These are phyloP conservation scores for Trametopsis cervina DNA, from an alignment of 768 basidiomycete species.

Conservation along the genomic window DNA sequence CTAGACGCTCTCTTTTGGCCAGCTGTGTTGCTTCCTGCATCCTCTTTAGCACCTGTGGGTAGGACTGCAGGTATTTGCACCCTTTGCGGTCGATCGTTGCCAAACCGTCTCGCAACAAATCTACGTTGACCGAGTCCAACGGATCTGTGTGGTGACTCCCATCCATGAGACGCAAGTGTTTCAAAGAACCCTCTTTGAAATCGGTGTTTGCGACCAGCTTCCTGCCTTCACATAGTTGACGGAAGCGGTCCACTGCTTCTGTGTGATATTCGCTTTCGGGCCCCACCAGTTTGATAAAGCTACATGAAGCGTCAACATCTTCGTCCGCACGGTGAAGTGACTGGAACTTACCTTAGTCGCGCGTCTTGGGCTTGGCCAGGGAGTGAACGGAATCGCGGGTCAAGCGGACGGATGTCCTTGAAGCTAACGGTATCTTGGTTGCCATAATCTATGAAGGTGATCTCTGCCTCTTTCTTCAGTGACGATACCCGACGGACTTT, in stretches of 20 bases:
- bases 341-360: constrained; percentile 60
- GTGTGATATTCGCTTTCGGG: constrained; percentile 79
- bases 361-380: constrained; percentile 95
- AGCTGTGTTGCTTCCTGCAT: constrained; percentile 51
- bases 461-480: constrained; percentile 88
- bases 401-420: constrained; percentile 80
- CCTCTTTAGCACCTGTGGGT: constrained; percentile 61
- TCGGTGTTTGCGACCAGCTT: constrained; percentile 97
- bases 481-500: constrained; percentile 83
- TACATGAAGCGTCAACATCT: constrained; percentile 23
- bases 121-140: constrained; percentile 77
- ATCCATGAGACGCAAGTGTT: constrained; percentile 92
- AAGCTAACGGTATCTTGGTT: constrained; percentile 88
- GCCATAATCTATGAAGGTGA: constrained; percentile 93
- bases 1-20: constrained; percentile 70
- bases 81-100: constrained; percentile 74
- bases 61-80: constrained; percentile 64
- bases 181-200: constrained; percentile 64
- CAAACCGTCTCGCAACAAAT: constrained; percentile 83
- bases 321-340: not conserved
- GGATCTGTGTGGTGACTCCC: constrained; percentile 50
- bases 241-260: constrained; percentile 86
- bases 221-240: constrained; percentile 79
- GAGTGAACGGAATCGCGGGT: constrained; percentile 82
- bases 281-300: constrained; percentile 81